phyloP scores from a whole-genome alignment of 768 basidiomycete species.

The Thelephora ganbajun region DNA sequence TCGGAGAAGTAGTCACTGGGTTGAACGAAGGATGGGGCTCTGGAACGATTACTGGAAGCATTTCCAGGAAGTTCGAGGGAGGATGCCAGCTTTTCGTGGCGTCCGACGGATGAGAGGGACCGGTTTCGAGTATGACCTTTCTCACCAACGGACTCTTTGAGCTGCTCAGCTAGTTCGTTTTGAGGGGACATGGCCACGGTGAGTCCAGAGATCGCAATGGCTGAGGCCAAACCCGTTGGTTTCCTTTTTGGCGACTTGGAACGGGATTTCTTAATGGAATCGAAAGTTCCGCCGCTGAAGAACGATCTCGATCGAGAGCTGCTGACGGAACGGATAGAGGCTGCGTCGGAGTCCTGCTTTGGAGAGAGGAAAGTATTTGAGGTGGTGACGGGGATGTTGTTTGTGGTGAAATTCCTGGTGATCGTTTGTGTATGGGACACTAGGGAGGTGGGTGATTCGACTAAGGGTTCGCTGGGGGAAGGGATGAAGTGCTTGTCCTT shows the following conservation, averaged over 20 bases:
- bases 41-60: constrained; percentile 6
- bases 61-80: constrained; percentile 4
- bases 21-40: constrained; percentile 10
- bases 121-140: constrained; percentile 1
- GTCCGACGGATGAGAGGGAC: constrained; percentile 3
- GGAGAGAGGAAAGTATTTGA: constrained; percentile 8
- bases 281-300: constrained; percentile 10
- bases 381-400: constrained; percentile 6
- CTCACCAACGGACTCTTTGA: background rate
- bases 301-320: constrained; percentile 10
- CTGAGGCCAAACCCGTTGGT: constrained; percentile 49
- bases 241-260: constrained; percentile 23
- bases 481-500: background rate
- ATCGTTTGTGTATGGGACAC: constrained; percentile 1
- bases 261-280: constrained; percentile 5
- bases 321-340: constrained; percentile 12
- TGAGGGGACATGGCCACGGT: constrained; percentile 34
- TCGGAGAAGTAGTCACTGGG: constrained; percentile 8
- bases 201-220: constrained; percentile 51
- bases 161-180: constrained; percentile 8
- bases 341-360: constrained; percentile 12
- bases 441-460: constrained; percentile 15
- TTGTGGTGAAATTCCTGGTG: constrained; percentile 4
- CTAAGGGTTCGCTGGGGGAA: constrained; percentile 7
- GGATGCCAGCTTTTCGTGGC: background rate